Percentiles rank a stretch among this genome's conserved stretches.
phyloP scores from a whole-genome alignment of 73 alveolate species.

The Paramecium pentaurelia region DNA sequence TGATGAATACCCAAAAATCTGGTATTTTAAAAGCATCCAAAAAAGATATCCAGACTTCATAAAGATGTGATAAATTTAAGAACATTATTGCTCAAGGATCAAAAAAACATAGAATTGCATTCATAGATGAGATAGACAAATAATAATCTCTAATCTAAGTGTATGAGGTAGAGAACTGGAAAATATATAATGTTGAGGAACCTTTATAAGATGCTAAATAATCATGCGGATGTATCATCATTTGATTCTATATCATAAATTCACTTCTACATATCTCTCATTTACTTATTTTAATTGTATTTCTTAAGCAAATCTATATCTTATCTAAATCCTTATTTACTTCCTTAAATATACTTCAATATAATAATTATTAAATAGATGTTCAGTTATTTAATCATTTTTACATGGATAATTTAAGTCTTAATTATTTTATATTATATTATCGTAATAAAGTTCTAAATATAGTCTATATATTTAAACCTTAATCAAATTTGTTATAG shows the following conservation, averaged over 20 bases:
- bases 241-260: slow-evolving; percentile 1
- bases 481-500: too few relatives aligned
- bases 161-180: slow-evolving; percentile 43
- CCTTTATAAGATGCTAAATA: background rate
- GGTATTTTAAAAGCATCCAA: slow-evolving; percentile 5
- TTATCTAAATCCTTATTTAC: background rate
- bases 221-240: slow-evolving; percentile 20
- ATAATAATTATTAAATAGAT: background rate
- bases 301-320: background rate
- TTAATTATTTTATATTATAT: too few relatives aligned
- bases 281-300: background rate
- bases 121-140: slow-evolving; percentile 1
- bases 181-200: slow-evolving; percentile 20
- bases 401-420: too few relatives aligned
- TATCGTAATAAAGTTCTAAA: too few relatives aligned
- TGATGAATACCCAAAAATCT: background rate
- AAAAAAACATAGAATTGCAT: slow-evolving; percentile 1
- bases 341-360: background rate
- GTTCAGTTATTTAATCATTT: too few relatives aligned
- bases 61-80: background rate
- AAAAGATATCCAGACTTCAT: background rate
- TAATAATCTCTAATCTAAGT: background rate
- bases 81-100: background rate
- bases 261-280: slow-evolving; percentile 4
- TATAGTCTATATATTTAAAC: too few relatives aligned